Evolutionary conservation across 2,329 filamentous ascomycete genomes (phyloP).

Genomic region (Hansfordia pulvinata): DNA sequence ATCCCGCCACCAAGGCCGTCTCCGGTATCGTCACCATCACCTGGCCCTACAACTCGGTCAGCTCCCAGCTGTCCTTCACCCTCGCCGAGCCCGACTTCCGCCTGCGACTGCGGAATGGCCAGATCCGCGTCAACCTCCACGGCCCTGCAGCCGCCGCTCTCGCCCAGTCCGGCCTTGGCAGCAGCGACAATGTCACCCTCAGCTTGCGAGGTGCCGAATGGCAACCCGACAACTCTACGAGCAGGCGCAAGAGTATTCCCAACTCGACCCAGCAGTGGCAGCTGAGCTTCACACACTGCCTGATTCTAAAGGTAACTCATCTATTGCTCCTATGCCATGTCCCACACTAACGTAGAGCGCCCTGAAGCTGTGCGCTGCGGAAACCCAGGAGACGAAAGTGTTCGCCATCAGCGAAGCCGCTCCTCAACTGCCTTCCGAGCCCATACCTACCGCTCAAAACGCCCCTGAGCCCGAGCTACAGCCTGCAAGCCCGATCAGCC

Average conservation of each 20-base stretch:
- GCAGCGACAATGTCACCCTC: constrained; percentile 63
- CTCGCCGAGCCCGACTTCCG: constrained; percentile 78
- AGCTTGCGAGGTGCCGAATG: constrained; percentile 57
- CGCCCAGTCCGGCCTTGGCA: constrained; percentile 53
- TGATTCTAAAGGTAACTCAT: constrained; percentile 35
- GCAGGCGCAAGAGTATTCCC: constrained; percentile 26
- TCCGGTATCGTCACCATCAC: constrained; percentile 68
- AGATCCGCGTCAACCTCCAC: constrained; percentile 66
- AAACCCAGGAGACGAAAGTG: constrained; percentile 29
- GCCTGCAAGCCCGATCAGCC: constrained; percentile 3
- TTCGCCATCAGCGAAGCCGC: constrained; percentile 39
- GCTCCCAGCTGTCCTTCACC: constrained; percentile 60
- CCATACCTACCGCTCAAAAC: too few relatives aligned
- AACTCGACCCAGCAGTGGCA: constrained; percentile 44
- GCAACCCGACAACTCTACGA: constrained; percentile 36
- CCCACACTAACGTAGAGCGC: too few relatives aligned
- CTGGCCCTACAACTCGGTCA: constrained; percentile 82
- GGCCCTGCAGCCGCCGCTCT: constrained; percentile 58
- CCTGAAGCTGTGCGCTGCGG: too few relatives aligned
- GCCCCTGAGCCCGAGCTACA: too few relatives aligned
- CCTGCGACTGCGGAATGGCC: constrained; percentile 61
- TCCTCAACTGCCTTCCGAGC: too few relatives aligned
- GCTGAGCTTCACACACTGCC: constrained; percentile 34
- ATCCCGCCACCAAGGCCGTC: constrained; percentile 31
- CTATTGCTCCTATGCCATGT: too few relatives aligned